These are phyloP conservation scores for Marsdenia floribunda DNA, from an alignment of 257 asterid species.

Conservation along the genomic window DNA sequence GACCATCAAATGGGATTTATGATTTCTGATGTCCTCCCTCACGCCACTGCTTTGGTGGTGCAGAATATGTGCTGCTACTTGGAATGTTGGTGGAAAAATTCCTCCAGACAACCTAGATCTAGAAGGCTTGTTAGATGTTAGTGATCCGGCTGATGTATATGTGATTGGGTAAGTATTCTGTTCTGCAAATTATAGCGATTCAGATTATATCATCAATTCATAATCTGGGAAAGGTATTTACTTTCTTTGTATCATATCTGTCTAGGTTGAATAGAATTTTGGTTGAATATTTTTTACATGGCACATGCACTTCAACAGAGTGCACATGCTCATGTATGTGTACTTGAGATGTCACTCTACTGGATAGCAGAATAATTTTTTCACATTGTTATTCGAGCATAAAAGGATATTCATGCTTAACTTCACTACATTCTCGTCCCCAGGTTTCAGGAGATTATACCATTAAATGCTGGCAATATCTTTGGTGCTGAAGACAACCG, in stretches of 20 bases:
- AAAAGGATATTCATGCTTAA: neutral
- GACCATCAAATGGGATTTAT: neutral
- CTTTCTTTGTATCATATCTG: neutral
- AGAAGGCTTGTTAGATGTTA: constrained; percentile 67
- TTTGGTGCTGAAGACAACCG: constrained; percentile 91
- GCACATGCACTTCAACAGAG: neutral
- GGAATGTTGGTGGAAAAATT: constrained; percentile 75
- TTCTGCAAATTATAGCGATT: neutral
- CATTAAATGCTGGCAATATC: constrained; percentile 88
- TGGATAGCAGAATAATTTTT: neutral
- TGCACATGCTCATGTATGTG: neutral
- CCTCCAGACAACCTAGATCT: constrained; percentile 78
- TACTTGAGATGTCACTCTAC: neutral
- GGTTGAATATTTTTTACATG: neutral
- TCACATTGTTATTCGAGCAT: neutral
- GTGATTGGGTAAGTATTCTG: constrained; percentile 68
- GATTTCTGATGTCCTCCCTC: neutral
- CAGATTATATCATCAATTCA: neutral
- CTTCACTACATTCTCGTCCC: constrained; percentile 13
- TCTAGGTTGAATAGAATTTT: neutral
- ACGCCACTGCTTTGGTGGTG: neutral
- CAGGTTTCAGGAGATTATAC: constrained; percentile 95
- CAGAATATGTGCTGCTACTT: constrained; percentile 56
- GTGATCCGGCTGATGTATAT: constrained; percentile 80
- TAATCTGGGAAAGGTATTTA: neutral